These are phyloP conservation scores for Wallemia ichthyophaga DNA, from an alignment of 1,284 basidiomycete genomes.

Conservation along the genomic window DNA sequence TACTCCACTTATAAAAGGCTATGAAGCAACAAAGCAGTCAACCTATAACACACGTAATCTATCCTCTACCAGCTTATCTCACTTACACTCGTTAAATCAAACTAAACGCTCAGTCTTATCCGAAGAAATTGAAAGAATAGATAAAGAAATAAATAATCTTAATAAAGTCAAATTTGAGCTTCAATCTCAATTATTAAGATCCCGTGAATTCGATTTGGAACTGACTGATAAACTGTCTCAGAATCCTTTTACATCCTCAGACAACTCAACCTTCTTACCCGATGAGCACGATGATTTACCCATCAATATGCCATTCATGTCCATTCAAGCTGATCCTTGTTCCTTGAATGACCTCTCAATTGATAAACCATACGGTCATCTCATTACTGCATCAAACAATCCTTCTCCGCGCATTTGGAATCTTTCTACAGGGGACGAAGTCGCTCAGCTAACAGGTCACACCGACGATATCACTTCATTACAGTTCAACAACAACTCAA, in stretches of 20 bases:
- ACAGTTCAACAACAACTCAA: slow-evolving; percentile 57
- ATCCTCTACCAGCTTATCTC: not conserved
- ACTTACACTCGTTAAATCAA: not conserved
- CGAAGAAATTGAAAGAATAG: not conserved
- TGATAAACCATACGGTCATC: slow-evolving; percentile 78
- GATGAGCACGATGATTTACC: not conserved
- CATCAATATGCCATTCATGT: not conserved
- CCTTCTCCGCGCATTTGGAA: slow-evolving; percentile 41
- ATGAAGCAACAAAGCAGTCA: not conserved
- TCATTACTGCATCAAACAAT: slow-evolving; percentile 50
- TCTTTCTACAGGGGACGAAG: slow-evolving; percentile 30
- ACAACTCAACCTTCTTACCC: not conserved
- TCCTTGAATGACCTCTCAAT: slow-evolving; percentile 77
- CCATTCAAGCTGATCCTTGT: slow-evolving; percentile 29
- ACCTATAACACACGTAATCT: not conserved
- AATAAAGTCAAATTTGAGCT: not conserved
- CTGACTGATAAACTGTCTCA: not conserved
- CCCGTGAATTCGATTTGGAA: not conserved
- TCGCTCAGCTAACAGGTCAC: slow-evolving; percentile 52
- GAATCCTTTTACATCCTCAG: not conserved
- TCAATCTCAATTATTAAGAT: not conserved
- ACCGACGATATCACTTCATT: slow-evolving; percentile 17
- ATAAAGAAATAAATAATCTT: not conserved
- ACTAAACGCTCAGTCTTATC: not conserved
- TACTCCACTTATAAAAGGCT: not conserved